Percentiles rank a stretch among this genome's conserved stretches.
These are phyloP conservation scores for Coniochaeta sp. DNA, from an alignment of 2,329 filamentous ascomycete genomes.

Conservation along the genomic window DNA sequence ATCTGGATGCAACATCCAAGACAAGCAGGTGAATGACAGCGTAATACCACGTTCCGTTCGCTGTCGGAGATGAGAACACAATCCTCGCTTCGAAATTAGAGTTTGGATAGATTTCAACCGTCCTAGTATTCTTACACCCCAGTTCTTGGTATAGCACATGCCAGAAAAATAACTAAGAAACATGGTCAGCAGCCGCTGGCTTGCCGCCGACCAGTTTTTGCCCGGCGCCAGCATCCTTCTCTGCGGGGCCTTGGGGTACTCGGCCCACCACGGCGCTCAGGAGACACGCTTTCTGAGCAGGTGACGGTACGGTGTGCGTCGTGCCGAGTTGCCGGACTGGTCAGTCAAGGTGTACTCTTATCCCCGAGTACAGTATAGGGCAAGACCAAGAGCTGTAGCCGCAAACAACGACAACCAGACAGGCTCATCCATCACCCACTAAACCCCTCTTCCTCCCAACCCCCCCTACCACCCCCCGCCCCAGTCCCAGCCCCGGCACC, in stretches of 20 bases:
- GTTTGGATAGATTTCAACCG: no score
- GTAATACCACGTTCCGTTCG: background rate
- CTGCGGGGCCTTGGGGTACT: background rate
- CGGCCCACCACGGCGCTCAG: background rate
- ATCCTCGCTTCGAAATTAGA: no score
- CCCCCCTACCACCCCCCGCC: conserved; percentile 26
- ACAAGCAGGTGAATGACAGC: no score
- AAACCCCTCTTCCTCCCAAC: conserved; percentile 60
- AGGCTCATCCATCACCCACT: conserved; percentile 23
- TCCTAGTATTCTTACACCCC: background rate
- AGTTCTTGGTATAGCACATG: background rate
- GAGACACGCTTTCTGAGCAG: background rate
- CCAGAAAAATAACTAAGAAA: no score
- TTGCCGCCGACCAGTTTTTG: background rate
- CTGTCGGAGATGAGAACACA: no score
- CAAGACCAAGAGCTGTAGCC: background rate
- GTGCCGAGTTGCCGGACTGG: background rate
- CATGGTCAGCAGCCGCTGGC: background rate
- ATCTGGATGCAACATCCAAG: background rate
- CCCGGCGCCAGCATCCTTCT: background rate
- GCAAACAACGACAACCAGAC: background rate
- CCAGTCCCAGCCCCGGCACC: conserved; percentile 32
- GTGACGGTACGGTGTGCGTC: background rate
- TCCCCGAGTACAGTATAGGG: background rate
- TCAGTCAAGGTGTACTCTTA: background rate